Base-by-base conservation (phyloP, 164 flowering plant genomes). In the Chimonanthus praecox region DNA sequence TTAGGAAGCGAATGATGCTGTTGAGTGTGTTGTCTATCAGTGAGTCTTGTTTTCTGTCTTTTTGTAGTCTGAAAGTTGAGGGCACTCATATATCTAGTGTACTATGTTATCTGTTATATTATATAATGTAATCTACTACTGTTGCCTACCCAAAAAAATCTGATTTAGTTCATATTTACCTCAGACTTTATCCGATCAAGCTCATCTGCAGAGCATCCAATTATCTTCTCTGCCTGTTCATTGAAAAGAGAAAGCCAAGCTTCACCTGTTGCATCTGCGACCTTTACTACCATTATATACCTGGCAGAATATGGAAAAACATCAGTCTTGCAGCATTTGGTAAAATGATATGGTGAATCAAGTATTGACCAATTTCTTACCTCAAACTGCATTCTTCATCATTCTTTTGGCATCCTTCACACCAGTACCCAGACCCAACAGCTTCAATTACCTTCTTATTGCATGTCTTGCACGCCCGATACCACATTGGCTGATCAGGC, bases 401-500 rank as follows among this genome's bases (percentile, higher is more conserved):
- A 79, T 88, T 87, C 82, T 88, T 94, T 82, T 94, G 94, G 80
- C 99, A 96, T 45, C 87, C 91, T 83, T 92, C 97, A 76, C 99
- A 96, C 96, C 97, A 92, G 71, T 87, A 96, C 18, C 97, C 98
- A 78, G 97, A 92, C 15, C 92, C 97, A 80, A 90, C 68, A 45
- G 85, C 92, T 47, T 90, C 97, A 5, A 94, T 94, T 11, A 96
- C 97, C 73, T 96, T 96, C 88, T 92, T 96, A 83, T 86, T 92
- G 83, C 99, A 96, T 54, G 85, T 83, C 75, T 87, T 92, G 78
- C 99, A 96, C 18, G 99, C 99, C 5, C 89, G 86, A 70, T 94
- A 96, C 97, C 95, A 96, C 97, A 96, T 90, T 51, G 93, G 68
- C 71, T 94, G 98, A 74, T 96, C 99, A 61, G 94, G 87, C 85